Evolutionary conservation across 441 rosid species (phyloP), one percentile per base, ranked within the genome.

Genomic region (Hura crepitans): DNA sequence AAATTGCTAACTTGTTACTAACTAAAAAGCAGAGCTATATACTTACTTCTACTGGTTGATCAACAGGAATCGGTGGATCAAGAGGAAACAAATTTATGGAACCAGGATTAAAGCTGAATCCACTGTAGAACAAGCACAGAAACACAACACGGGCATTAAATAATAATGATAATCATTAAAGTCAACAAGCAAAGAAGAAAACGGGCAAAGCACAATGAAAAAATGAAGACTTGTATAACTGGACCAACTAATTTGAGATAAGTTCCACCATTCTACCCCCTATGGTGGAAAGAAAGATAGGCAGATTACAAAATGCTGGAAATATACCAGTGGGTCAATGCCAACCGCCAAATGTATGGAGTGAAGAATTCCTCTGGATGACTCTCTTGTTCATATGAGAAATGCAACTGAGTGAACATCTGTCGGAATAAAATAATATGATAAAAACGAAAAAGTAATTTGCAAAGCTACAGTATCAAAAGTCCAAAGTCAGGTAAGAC

Each of bases 371-470:
- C 99, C 82, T 96, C 97, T 0, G 99, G 92, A 76, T 96, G 93
- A 77, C 96, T 88, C 87, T 96, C 98, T 91, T 92, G 99, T 67
- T 96, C 99, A 18, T 96, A 96, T 25, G 99, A 92, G 85, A 96
- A 96, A 77, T 92, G 93, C 73, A 96, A 84, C 69, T 91, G 97
- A 72, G 97, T 93, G 78, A 96, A 96, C 95, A 96, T 89, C 99
- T 96, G 91, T 62, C 15, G 25, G 70, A 69, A 60, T 0, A 74
- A 70, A 63, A 56, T 15, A 22, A 22, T 10, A 50, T 69, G n/a
- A 37, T 30, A 33, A 14, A 20, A n/a, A 33, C 7, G 7, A 15
- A 55, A 9, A 73, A 65, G 27, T 18, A 62, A 37, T 27, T 27
- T 28, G 9, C 10, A 14, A 58, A 53, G 57, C 45, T 25, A 39